Evolutionary conservation across 176 grass and related monocot species (phyloP), one percentile per base, ranked within the genome.

Genomic region (Juncus effusus): DNA sequence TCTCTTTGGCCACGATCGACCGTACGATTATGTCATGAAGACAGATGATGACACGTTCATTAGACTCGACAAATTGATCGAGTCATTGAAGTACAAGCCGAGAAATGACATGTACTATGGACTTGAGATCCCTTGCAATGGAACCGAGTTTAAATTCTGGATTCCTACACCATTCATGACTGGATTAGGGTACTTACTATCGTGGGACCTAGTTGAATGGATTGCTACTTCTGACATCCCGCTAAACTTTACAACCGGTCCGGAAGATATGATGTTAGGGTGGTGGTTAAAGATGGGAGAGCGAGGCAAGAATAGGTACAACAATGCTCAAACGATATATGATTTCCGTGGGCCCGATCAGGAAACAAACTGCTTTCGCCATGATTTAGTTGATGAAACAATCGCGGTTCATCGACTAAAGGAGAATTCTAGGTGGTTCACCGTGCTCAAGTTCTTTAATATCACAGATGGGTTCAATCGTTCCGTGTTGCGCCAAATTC

Each of bases 21-120:
- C 53, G 10, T 94, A 95, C 63, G 85, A 95, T 69, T 95, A 79
- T 74, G 82, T 89, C 35, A 89, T 95, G 82, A 95, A 95, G 80
- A 78, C 90, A 14, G 90, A 89, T 70, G 90, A 95, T 69, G 90
- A 95, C 77, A 89, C 82, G 16, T 95, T 86, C 44, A 47, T 47
- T 47, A 5, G 44, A 6, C 44, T 47, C 44, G 44, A 47, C 44
- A 66, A 70, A 6, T 78, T 95, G 79, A 49, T 60, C 12, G 44
- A n/a, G 3, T 78, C 82, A n/a, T 61, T 95, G 12, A 12, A 53
- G 15, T 53, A 60, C 6, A 78, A 78, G 35, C 65, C 82, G 0
- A 60, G 82, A 44, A 40, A 60, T 41, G 90, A 95, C 79, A 61
- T 84, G 7, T 95, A 95, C 76, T 80, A 65, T 45, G 90, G 90